Percentiles rank a stretch among this genome's conserved stretches.
Evolutionary conservation across 2,329 filamentous ascomycete species (phyloP).

Genomic region (Arthrobotrys conoides): DNA sequence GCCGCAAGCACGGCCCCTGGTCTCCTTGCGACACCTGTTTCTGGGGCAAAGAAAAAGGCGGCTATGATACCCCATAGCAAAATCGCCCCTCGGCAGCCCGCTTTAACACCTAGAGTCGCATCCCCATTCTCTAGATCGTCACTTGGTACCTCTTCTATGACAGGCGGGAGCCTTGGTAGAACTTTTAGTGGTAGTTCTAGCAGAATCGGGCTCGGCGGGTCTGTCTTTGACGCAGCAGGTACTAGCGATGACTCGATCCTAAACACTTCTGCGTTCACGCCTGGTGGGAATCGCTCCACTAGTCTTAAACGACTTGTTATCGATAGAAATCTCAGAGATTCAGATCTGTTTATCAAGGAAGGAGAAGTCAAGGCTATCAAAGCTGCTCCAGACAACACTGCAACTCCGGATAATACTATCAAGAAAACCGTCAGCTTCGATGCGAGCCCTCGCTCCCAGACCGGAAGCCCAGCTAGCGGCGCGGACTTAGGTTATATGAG

Average conservation of each 20-base stretch:
- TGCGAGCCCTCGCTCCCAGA: constrained; percentile 46
- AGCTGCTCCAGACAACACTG: constrained; percentile 65
- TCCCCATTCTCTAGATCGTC: constrained; percentile 63
- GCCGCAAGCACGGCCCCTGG: constrained; percentile 78
- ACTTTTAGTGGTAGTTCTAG: constrained; percentile 62
- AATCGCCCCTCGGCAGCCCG: constrained; percentile 63
- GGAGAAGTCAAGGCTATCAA: constrained; percentile 71
- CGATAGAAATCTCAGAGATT: constrained; percentile 84
- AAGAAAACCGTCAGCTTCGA: constrained; percentile 58
- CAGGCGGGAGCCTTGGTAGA: constrained; percentile 62
- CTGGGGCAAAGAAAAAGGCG: constrained; percentile 77
- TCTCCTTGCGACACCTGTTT: constrained; percentile 90
- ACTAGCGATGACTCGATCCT: constrained; percentile 64
- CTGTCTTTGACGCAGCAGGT: constrained; percentile 62
- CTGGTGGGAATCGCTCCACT: constrained; percentile 66
- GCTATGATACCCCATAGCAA: constrained; percentile 65
- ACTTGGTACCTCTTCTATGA: constrained; percentile 62
- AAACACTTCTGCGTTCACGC: constrained; percentile 64
- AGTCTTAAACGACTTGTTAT: constrained; percentile 93
- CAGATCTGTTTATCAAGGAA: constrained; percentile 64
- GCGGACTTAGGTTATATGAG: constrained; percentile 57
- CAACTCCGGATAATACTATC: constrained; percentile 61
- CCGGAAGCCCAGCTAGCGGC: constrained; percentile 42
- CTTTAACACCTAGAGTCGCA: constrained; percentile 63
- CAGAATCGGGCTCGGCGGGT: constrained; percentile 63